A percentile compares a stretch with the other conserved stretches of the same genome.
Evolutionary conservation across 202 grass and related monocot genomes (phyloP).

Genomic region (Cymbopogon flexuosus): DNA sequence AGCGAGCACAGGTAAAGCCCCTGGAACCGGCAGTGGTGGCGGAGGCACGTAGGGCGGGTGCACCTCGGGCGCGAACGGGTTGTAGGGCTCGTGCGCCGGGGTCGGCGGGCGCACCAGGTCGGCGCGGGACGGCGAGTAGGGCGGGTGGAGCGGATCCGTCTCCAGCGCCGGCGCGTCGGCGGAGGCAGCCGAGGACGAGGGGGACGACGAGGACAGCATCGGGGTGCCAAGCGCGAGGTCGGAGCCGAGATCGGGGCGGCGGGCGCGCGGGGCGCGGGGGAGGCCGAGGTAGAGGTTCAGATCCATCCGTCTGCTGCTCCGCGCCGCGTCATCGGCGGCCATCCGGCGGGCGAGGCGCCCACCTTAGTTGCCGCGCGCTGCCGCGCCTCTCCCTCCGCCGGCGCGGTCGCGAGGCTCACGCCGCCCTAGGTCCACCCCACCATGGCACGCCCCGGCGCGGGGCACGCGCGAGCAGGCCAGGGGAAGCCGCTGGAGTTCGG

Average conservation of each 20-base stretch:
- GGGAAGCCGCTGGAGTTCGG: background rate
- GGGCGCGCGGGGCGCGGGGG: conserved; percentile 52
- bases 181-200: conserved; percentile 55
- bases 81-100: conserved; percentile 24
- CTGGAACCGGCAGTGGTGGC: background rate
- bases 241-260: conserved; percentile 74
- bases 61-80: background rate
- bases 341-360: conserved; percentile 28
- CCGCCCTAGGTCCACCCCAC: background rate
- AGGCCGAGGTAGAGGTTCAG: conserved; percentile 96
- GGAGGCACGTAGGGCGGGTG: conserved; percentile 6
- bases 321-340: conserved; percentile 48
- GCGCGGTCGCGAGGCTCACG: background rate
- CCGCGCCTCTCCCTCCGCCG: background rate
- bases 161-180: conserved; percentile 48
- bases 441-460: background rate
- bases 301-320: conserved; percentile 83
- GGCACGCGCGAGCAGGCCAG: background rate
- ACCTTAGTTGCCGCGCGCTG: background rate
- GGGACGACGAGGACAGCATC: conserved; percentile 45
- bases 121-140: conserved; percentile 38
- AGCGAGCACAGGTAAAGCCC: conserved; percentile 15
- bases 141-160: conserved; percentile 19
- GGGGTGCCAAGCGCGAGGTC: conserved; percentile 77
- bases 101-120: conserved; percentile 35